Evolutionary conservation across 164 flowering plant genomes (phyloP).

Genomic region (Aristolochia californica): DNA sequence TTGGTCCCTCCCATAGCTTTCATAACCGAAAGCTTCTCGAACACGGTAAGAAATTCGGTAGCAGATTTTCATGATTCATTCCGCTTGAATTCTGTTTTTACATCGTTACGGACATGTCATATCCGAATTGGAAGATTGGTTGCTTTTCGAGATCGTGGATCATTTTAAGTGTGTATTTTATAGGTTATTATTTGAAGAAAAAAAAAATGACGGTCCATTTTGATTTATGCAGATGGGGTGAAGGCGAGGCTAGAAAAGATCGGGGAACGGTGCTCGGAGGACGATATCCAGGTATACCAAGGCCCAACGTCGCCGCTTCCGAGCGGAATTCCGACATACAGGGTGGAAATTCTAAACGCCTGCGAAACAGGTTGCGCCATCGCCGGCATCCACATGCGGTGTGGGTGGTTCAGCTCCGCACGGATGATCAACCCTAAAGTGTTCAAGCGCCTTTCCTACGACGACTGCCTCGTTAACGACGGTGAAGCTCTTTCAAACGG

Average conservation of each 20-base stretch:
- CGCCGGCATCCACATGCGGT: constrained; percentile 47
- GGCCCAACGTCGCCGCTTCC: constrained; percentile 49
- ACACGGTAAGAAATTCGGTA: too few relatives aligned
- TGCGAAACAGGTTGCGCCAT: constrained; percentile 58
- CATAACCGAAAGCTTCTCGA: too few relatives aligned
- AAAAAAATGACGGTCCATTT: neutral
- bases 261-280: constrained; percentile 36
- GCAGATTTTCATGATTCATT: too few relatives aligned
- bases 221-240: neutral
- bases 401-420: constrained; percentile 91
- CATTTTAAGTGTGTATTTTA: too few relatives aligned
- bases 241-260: constrained; percentile 25
- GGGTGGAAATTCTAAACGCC: constrained; percentile 54
- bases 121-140: too few relatives aligned
- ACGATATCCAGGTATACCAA: constrained; percentile 49
- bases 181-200: too few relatives aligned
- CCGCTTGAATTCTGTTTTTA: too few relatives aligned
- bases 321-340: constrained; percentile 69
- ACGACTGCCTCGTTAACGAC: constrained; percentile 75
- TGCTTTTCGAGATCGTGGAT: too few relatives aligned
- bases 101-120: too few relatives aligned
- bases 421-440: constrained; percentile 48
- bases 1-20: too few relatives aligned
- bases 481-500: constrained; percentile 41
- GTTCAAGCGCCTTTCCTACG: constrained; percentile 51